Percentiles rank a stretch among this genome's conserved stretches.
These are phyloP conservation scores for Leccinum fibrillosum DNA, from an alignment of 768 basidiomycete species.

Conservation along the genomic window DNA sequence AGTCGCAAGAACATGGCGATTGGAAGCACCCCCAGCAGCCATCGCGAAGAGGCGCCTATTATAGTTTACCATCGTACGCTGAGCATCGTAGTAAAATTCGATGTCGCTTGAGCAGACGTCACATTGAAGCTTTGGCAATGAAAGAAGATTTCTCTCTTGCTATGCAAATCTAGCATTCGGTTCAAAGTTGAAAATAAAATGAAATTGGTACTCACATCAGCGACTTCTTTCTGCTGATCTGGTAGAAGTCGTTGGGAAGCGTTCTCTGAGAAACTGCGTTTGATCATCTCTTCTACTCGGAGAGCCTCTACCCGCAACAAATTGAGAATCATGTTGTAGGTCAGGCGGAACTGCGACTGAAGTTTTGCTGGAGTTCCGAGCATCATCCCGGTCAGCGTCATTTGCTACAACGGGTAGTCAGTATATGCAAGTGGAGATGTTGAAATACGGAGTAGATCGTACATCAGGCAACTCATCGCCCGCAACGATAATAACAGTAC, in stretches of 20 bases:
- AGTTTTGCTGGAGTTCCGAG: constrained; percentile 91
- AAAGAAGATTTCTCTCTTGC: constrained; percentile 68
- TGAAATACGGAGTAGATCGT: constrained; percentile 14
- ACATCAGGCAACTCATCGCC: constrained; percentile 88
- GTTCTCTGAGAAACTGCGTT: constrained; percentile 98
- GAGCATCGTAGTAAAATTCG: constrained; percentile 69
- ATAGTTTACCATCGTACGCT: constrained; percentile 53
- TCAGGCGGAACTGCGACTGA: constrained; percentile 93
- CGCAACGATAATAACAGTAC: constrained; percentile 89
- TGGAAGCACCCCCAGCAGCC: constrained; percentile 58
- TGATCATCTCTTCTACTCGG: constrained; percentile 98
- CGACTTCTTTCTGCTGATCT: constrained; percentile 86
- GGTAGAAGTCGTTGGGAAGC: constrained; percentile 89
- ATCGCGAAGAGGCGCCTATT: constrained; percentile 64
- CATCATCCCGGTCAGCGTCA: constrained; percentile 81
- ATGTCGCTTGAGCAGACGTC: constrained; percentile 71
- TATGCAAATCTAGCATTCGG: constrained; percentile 29
- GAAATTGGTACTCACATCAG: constrained; percentile 54
- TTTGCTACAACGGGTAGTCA: constrained; percentile 47
- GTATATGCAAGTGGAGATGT: background rate
- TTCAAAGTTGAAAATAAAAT: constrained; percentile 1
- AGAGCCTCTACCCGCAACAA: constrained; percentile 93
- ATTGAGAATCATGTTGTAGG: constrained; percentile 99
- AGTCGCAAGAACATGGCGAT: constrained; percentile 59
- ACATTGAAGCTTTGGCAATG: constrained; percentile 65